A percentile compares a stretch with the other conserved stretches of the same genome.
phyloP scores from a whole-genome alignment of 1,284 basidiomycete genomes.

The Cryptococcus jaspeensis region DNA sequence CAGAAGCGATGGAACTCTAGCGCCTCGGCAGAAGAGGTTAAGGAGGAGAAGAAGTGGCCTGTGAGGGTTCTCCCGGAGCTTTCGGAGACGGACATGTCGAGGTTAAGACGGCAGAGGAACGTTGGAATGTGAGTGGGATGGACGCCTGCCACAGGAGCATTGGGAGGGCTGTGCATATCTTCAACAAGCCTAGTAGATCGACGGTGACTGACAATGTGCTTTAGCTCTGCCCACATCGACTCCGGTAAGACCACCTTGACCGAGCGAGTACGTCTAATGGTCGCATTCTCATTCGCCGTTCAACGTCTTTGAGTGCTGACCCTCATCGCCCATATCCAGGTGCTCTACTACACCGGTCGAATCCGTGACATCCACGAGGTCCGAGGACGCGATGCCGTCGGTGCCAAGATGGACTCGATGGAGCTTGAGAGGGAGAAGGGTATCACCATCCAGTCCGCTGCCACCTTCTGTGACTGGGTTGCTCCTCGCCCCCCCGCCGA shows the following conservation, averaged over 20 bases:
- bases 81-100: slow-evolving; percentile 36
- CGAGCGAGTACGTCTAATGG: slow-evolving; percentile 67
- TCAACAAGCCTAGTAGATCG: background rate
- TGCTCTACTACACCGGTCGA: slow-evolving; percentile 90
- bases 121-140: slow-evolving; percentile 30
- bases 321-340: slow-evolving; percentile 7
- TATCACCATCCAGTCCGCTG: slow-evolving; percentile 98
- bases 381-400: slow-evolving; percentile 89
- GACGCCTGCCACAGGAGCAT: too few relatives aligned
- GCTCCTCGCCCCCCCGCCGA: slow-evolving; percentile 57
- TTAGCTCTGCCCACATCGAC: slow-evolving; percentile 83
- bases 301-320: background rate
- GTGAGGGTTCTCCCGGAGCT: slow-evolving; percentile 44
- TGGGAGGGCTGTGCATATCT: background rate
- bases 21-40: slow-evolving; percentile 26
- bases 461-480: slow-evolving; percentile 97
- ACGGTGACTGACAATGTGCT: background rate
- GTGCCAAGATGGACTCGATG: slow-evolving; percentile 99
- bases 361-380: slow-evolving; percentile 98
- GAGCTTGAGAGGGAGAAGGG: slow-evolving; percentile 98
- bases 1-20: slow-evolving; percentile 25
- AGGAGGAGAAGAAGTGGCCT: slow-evolving; percentile 36
- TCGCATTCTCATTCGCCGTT: background rate
- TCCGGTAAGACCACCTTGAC: slow-evolving; percentile 98
- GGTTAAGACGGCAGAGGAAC: slow-evolving; percentile 49